These are phyloP conservation scores for Penicillium daleae DNA, from an alignment of 495 filamentous ascomycete genomes.

Conservation along the genomic window DNA sequence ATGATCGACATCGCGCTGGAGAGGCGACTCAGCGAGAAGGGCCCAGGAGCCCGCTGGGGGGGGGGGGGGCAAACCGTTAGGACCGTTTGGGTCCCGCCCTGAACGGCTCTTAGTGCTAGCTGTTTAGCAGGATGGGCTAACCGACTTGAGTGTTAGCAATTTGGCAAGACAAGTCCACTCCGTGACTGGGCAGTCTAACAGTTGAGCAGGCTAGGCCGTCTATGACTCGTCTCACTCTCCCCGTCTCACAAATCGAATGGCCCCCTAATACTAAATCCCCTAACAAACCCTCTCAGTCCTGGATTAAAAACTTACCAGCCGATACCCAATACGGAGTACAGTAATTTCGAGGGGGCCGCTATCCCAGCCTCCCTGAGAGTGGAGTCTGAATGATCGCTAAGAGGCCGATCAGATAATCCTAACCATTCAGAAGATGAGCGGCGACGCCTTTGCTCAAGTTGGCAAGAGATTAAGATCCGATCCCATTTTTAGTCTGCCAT, in stretches of 20 bases:
- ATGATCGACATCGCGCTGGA: constrained; percentile 30
- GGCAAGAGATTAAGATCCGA: constrained; percentile 42
- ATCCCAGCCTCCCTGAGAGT: background rate
- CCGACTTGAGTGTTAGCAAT: background rate
- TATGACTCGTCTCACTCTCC: constrained; percentile 21
- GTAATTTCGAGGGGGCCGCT: background rate
- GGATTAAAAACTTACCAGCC: background rate
- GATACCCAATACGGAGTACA: background rate
- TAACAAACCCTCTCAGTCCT: background rate
- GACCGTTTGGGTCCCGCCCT: constrained; percentile 24
- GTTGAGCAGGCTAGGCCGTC: background rate
- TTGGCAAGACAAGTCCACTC: background rate
- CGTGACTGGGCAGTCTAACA: background rate
- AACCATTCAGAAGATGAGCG: constrained; percentile 31
- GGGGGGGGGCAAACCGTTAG: constrained; percentile 23
- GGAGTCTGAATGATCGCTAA: constrained; percentile 32
- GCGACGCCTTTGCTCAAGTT: constrained; percentile 31
- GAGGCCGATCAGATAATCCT: constrained; percentile 40
- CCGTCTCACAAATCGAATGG: no score
- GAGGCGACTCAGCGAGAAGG: constrained; percentile 1
- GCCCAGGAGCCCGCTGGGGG: no score
- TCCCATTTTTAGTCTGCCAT: constrained; percentile 35
- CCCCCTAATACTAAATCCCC: background rate
- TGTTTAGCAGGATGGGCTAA: background rate
- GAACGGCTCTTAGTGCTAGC: background rate